phyloP scores from a whole-genome alignment of 495 filamentous ascomycete species.

The Jackrogersella minutella region DNA sequence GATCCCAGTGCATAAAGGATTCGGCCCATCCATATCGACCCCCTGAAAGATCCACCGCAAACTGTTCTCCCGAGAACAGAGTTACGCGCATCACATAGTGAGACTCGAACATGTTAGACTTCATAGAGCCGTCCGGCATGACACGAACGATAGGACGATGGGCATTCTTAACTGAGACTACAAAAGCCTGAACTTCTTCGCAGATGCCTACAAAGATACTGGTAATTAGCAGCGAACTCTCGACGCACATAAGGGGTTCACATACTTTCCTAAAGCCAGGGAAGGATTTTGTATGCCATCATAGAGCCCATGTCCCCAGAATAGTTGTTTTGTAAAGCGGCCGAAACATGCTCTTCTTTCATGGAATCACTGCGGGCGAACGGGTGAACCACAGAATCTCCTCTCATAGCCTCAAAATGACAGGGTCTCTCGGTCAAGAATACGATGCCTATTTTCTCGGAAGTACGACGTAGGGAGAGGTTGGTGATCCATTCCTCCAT shows the following conservation, averaged over 20 bases:
- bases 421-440: background rate
- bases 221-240: background rate
- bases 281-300: background rate
- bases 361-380: background rate
- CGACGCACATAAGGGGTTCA: background rate
- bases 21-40: too few species aligned
- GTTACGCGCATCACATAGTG: too few species aligned
- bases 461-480: background rate
- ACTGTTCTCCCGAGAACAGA: too few species aligned
- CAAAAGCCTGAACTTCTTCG: background rate
- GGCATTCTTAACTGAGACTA: background rate
- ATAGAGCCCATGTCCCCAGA: background rate
- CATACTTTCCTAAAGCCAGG: conserved; percentile 3
- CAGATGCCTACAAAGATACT: background rate
- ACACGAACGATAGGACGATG: background rate
- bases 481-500: background rate
- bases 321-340: background rate
- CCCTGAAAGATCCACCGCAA: too few species aligned
- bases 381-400: background rate
- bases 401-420: background rate
- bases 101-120: conserved; percentile 15
- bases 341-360: background rate
- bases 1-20: too few species aligned
- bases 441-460: background rate
- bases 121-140: too few species aligned